A percentile compares a stretch with the other conserved stretches of the same genome.
phyloP scores from a whole-genome alignment of 805 yeast species.

The Candida ipomoeae region DNA sequence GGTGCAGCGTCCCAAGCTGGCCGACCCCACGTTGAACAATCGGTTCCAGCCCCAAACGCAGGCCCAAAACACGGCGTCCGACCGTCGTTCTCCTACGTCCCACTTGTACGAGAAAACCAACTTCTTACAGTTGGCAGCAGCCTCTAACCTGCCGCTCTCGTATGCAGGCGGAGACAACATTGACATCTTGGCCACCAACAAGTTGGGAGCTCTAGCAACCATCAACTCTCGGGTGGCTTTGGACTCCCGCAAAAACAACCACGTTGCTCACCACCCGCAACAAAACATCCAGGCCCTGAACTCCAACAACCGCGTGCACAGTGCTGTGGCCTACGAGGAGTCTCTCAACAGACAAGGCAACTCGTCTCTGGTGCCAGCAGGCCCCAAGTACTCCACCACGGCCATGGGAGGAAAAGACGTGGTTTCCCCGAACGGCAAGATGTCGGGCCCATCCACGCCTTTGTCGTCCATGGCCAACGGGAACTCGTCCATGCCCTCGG shows the following conservation, averaged over 20 bases:
- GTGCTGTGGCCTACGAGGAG: constrained; percentile 25
- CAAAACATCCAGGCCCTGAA: not conserved
- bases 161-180: constrained; percentile 16
- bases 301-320: constrained; percentile 7
- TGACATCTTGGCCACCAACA: constrained; percentile 43
- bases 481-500: constrained; percentile 37
- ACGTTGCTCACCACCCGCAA: constrained; percentile 1
- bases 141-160: constrained; percentile 15
- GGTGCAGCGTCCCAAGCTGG: constrained; percentile 21
- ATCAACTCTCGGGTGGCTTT: constrained; percentile 53
- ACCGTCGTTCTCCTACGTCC: constrained; percentile 38
- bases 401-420: constrained; percentile 10
- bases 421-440: constrained; percentile 9
- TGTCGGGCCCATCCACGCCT: constrained; percentile 11
- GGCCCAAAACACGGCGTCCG: constrained; percentile 16
- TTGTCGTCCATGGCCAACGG: constrained; percentile 6
- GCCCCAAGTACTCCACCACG: constrained; percentile 14
- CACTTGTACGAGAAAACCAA: constrained; percentile 43
- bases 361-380: constrained; percentile 35
- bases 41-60: constrained; percentile 3
- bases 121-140: constrained; percentile 36
- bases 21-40: constrained; percentile 18
- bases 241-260: constrained; percentile 34
- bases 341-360: constrained; percentile 33
- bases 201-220: constrained; percentile 64